phyloP scores from a whole-genome alignment of 257 asterid genomes.

The Lycium ferocissimum region DNA sequence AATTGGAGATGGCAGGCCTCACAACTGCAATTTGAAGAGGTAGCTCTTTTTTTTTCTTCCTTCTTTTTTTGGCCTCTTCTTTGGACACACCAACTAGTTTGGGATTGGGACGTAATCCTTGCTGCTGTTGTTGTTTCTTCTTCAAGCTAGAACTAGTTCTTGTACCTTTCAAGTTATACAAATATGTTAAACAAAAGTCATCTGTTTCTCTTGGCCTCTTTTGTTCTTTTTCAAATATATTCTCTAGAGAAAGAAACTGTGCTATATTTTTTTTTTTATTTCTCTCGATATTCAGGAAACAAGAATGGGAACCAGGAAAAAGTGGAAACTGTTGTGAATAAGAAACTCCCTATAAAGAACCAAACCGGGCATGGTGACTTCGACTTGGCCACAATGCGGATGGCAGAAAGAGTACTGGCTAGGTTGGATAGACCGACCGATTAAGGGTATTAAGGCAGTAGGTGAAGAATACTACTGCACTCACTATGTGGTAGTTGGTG shows the following conservation, averaged over 20 bases:
- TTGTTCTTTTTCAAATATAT: no score
- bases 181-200: no score
- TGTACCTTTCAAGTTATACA: no score
- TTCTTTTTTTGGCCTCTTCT: not conserved
- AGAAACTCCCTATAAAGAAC: slow-evolving; percentile 62
- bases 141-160: no score
- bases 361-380: slow-evolving; percentile 68
- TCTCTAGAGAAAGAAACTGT: not conserved
- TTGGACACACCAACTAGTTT: not conserved
- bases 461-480: not conserved
- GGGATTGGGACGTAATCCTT: not conserved
- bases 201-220: no score
- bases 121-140: not conserved
- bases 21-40: slow-evolving; percentile 62
- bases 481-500: not conserved
- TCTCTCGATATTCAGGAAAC: slow-evolving; percentile 50
- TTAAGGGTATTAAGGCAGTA: not conserved
- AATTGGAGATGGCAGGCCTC: slow-evolving; percentile 89
- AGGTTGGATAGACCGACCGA: slow-evolving; percentile 33
- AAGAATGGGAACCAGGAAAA: slow-evolving; percentile 67
- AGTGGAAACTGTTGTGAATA: slow-evolving; percentile 76
- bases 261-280: not conserved
- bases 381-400: slow-evolving; percentile 71
- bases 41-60: not conserved
- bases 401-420: slow-evolving; percentile 62